Conservation (phyloP, 2,329 filamentous ascomycete genomes). For the Fusarium sp. region DNA sequence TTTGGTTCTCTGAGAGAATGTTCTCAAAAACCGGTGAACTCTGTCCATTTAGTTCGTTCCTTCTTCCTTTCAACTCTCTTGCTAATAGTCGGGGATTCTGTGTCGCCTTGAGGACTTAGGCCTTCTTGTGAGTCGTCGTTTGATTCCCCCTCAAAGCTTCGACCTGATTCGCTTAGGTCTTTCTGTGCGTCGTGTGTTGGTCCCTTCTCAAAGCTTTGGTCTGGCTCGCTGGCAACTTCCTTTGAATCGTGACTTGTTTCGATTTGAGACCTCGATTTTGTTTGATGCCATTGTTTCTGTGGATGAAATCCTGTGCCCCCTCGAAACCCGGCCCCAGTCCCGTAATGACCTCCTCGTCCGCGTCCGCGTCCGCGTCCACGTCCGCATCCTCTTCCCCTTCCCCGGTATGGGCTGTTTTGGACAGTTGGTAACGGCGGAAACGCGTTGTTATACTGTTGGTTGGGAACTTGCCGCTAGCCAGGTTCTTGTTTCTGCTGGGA, state of each 20-base stretch:
- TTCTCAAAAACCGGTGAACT: not conserved
- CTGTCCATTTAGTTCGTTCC: not conserved
- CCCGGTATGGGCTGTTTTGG: not conserved
- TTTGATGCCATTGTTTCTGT: not conserved
- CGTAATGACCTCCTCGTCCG: too few relatives aligned
- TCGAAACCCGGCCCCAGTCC: too few relatives aligned
- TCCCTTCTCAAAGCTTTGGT: not conserved
- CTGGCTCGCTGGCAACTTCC: not conserved
- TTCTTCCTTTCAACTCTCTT: not conserved
- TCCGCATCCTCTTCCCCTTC: not conserved
- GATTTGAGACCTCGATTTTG: not conserved
- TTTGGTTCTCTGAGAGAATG: slow-evolving; percentile 8
- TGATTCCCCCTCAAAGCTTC: not conserved
- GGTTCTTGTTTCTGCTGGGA: slow-evolving; percentile 8
- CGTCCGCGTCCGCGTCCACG: too few relatives aligned
- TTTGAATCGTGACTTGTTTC: not conserved
- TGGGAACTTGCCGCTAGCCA: not conserved
- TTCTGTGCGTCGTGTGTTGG: not conserved
- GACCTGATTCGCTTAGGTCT: not conserved
- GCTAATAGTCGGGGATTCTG: not conserved
- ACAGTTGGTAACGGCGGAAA: not conserved
- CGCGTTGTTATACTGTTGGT: not conserved
- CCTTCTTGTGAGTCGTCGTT: not conserved
- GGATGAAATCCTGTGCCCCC: not conserved
- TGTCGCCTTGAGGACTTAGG: not conserved